Evolutionary conservation across 2,329 filamentous ascomycete genomes (phyloP), one percentile per base, ranked within the genome.

Genomic region (Aspergillus eucalypticola): DNA sequence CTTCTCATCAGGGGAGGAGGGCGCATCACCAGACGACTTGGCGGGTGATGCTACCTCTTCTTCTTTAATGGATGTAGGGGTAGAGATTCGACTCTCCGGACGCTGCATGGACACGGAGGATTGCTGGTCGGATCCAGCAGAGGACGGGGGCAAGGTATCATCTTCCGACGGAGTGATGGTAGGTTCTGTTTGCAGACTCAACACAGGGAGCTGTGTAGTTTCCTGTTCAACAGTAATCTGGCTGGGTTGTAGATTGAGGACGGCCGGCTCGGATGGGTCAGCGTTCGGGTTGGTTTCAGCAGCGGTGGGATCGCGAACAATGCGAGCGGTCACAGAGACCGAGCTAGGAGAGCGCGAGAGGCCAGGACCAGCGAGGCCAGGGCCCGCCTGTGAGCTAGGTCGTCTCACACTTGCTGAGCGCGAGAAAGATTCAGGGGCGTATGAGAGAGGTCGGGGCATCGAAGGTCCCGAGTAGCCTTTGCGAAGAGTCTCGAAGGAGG

Each of bases 281-380:
- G 63, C 32, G 11, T 35, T 69, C 27, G 65, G 58, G 35, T 74
- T 71, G 61, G 60, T 73, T 60, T 62, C 73, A 75, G 69, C 81
- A 78, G 67, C 82, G 80, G 49, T 75, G 71, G 58, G 81, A 83
- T 67, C 89, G 51, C 91, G 87, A 39, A 96, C 81, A 64, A 96
- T 96, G 54, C 89, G 87, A 52, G 93, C 91, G 17, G 90, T 95
- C 10, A 96, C 92, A 49, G 92, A 93, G n/a, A 96, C 86, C 0
- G 91, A 93, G 69, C 93, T 91, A 11, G 73, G 68, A n/a, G 66
- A 66, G 17, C 70, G 71, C 27, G 62, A 56, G 23, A 61, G 60
- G 51, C 61, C 66, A 10, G 70, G 59, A 27, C 62, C 66, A 25
- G n/a, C 39, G 23, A 60, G 60, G 52, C 61, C 66, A 13, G 70